phyloP scores from a whole-genome alignment of 768 basidiomycete species.

The Candolleomyces eurysporus region DNA sequence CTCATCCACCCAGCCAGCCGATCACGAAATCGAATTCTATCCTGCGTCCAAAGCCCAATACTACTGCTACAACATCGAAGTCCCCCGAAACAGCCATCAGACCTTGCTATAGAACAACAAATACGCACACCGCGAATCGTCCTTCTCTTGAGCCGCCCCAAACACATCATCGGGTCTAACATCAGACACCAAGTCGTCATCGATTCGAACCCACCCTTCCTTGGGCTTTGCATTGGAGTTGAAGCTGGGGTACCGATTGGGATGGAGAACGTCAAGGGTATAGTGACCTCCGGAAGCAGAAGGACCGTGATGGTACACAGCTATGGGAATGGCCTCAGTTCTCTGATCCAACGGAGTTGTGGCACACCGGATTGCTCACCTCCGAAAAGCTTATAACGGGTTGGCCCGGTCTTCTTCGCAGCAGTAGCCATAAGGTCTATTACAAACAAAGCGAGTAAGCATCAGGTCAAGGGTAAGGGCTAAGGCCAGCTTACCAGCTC shows the following conservation, averaged over 20 bases:
- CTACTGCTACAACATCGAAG: neutral
- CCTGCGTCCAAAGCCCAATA: neutral
- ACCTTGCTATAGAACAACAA: constrained; percentile 81
- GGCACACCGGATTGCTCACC: constrained; percentile 42
- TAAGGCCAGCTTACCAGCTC: constrained; percentile 17
- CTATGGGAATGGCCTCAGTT: constrained; percentile 32
- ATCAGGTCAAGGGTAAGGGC: no score
- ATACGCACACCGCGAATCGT: constrained; percentile 70
- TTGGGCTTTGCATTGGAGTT: constrained; percentile 35
- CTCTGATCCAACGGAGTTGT: neutral
- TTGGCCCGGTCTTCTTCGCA: constrained; percentile 40
- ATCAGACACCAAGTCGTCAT: constrained; percentile 86
- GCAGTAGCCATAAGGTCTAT: constrained; percentile 61
- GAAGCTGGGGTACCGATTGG: constrained; percentile 49
- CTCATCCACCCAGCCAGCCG: no score
- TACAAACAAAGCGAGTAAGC: neutral
- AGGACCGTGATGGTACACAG: constrained; percentile 89
- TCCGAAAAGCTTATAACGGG: constrained; percentile 80
- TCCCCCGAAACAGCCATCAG: constrained; percentile 4
- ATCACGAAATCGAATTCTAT: no score
- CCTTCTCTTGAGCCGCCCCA: constrained; percentile 46
- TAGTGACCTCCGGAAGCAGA: constrained; percentile 95
- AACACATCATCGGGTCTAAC: constrained; percentile 76
- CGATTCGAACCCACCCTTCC: constrained; percentile 89
- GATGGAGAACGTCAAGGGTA: constrained; percentile 86